These are phyloP conservation scores for Ganoderma sinense DNA, from an alignment of 1,284 basidiomycete genomes.

Conservation along the genomic window DNA sequence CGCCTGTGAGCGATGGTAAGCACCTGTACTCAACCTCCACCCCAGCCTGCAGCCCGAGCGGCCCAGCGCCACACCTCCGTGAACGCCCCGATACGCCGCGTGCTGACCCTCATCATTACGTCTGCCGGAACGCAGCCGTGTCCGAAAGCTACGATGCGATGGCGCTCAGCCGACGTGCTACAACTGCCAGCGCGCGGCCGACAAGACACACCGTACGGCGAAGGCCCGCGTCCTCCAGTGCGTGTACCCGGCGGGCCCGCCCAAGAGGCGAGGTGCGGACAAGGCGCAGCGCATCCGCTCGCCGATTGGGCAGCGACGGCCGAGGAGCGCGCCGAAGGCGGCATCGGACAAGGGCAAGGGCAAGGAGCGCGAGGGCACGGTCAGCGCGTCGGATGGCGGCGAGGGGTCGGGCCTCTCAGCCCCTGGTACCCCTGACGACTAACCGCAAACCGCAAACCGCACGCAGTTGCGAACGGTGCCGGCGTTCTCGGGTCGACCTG, in stretches of 20 bases:
- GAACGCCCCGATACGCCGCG: background rate
- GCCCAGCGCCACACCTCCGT: too few species aligned
- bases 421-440: conserved; percentile 3
- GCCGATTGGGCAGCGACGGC: conserved; percentile 24
- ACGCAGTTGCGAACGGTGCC: background rate
- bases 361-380: background rate
- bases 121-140: conserved; percentile 14
- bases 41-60: background rate
- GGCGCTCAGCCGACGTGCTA: conserved; percentile 35
- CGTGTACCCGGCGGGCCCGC: conserved; percentile 19
- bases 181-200: conserved; percentile 32
- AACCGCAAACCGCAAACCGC: background rate
- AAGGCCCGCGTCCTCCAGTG: conserved; percentile 11
- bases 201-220: background rate
- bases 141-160: conserved; percentile 39
- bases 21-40: background rate
- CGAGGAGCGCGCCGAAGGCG: conserved; percentile 10
- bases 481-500: background rate
- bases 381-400: background rate
- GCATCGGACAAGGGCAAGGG: conserved; percentile 1
- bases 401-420: background rate
- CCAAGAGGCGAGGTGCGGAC: conserved; percentile 31
- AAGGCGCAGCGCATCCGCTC: conserved; percentile 29
- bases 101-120: background rate
- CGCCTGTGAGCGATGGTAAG: conserved; percentile 6